A percentile compares a stretch with the other conserved stretches of the same genome.
These are phyloP conservation scores for Ophiostoma quercus DNA, from an alignment of 2,329 filamentous ascomycete species.

Conservation along the genomic window DNA sequence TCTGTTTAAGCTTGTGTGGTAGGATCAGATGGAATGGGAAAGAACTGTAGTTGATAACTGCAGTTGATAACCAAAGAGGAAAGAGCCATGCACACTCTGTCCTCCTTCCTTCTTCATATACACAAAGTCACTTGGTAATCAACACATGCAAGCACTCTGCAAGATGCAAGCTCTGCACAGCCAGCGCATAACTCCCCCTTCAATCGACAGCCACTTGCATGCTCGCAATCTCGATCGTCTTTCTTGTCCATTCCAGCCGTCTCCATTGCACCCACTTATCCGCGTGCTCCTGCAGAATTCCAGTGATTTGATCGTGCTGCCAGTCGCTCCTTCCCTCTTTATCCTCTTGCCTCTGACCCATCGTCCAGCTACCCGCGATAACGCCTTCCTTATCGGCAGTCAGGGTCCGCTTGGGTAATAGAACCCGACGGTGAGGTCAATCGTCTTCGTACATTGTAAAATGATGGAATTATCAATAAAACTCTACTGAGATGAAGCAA, in stretches of 20 bases:
- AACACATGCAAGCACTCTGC: neutral
- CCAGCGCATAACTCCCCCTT: slow-evolving; percentile 6
- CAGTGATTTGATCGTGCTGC: neutral
- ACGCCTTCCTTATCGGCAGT: slow-evolving; percentile 7
- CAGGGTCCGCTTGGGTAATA: slow-evolving; percentile 12
- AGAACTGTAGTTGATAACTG: neutral
- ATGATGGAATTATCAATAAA: too few relatives aligned
- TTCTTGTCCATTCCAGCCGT: neutral
- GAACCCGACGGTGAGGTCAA: neutral
- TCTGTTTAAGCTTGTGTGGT: too few relatives aligned
- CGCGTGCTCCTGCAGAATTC: slow-evolving; percentile 12
- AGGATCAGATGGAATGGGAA: neutral
- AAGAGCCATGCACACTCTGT: neutral
- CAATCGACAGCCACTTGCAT: neutral
- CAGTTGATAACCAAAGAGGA: neutral
- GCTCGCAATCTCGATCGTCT: slow-evolving; percentile 1
- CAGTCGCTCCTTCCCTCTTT: neutral
- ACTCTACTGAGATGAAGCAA: too few relatives aligned
- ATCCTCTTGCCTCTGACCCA: neutral
- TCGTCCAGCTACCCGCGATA: slow-evolving; percentile 9
- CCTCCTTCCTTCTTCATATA: neutral
- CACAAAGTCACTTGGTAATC: neutral
- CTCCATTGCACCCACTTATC: slow-evolving; percentile 2
- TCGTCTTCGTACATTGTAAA: neutral
- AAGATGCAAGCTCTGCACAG: neutral